These are phyloP conservation scores for Hypoxylon sp. DNA, from an alignment of 2,329 filamentous ascomycete genomes.

Conservation along the genomic window DNA sequence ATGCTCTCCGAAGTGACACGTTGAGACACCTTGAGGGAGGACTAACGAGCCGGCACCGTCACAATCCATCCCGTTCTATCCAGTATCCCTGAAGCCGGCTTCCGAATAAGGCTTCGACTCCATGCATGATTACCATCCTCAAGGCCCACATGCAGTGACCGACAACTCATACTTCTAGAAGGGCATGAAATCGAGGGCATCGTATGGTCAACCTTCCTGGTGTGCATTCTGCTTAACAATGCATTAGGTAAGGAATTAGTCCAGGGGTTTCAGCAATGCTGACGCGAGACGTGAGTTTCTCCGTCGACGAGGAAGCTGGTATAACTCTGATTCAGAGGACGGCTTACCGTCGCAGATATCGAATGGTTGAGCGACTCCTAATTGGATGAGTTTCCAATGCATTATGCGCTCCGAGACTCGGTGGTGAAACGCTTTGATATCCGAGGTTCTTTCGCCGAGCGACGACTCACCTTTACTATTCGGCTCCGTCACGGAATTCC, in stretches of 20 bases:
- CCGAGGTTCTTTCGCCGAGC: background rate
- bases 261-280: conserved; percentile 15
- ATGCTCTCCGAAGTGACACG: background rate
- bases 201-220: conserved; percentile 2
- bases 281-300: conserved; percentile 32
- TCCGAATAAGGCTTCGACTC: conserved; percentile 17
- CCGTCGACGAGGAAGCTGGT: conserved; percentile 10
- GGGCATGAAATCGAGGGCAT: background rate
- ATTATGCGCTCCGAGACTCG: conserved; percentile 16
- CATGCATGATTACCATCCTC: conserved; percentile 16
- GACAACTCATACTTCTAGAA: background rate
- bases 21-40: conserved; percentile 21
- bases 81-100: background rate
- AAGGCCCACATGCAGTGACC: background rate
- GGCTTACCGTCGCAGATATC: background rate
- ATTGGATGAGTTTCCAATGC: conserved; percentile 14
- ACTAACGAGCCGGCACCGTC: conserved; percentile 1
- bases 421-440: conserved; percentile 6
- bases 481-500: conserved; percentile 18
- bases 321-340: background rate
- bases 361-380: conserved; percentile 3
- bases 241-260: conserved; percentile 25
- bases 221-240: conserved; percentile 1
- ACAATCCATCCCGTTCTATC: background rate
- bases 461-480: background rate